These are phyloP conservation scores for Daldinia sp. DNA, from an alignment of 2,329 filamentous ascomycete genomes.

Conservation along the genomic window DNA sequence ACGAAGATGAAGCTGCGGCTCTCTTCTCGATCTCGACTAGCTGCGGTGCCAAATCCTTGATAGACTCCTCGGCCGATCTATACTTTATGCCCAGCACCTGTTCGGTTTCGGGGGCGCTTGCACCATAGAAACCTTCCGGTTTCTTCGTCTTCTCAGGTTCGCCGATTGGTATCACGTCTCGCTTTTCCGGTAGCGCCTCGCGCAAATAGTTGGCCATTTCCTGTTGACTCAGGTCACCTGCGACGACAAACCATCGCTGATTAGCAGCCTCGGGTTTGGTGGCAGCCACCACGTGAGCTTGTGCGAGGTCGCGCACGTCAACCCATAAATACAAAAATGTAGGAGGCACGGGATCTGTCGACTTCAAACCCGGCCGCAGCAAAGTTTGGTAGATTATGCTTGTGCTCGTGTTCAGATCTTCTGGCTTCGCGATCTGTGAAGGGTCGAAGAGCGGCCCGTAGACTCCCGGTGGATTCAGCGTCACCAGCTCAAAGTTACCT, in stretches of 20 bases:
- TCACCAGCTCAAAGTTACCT: constrained; percentile 61
- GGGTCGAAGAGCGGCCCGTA: constrained; percentile 56
- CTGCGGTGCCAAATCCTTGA: constrained; percentile 43
- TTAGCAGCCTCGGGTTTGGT: constrained; percentile 45
- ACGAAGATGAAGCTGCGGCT: constrained; percentile 10
- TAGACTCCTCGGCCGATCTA: constrained; percentile 37
- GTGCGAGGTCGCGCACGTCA: constrained; percentile 48
- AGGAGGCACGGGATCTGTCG: constrained; percentile 39
- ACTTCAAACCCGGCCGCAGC: constrained; percentile 23
- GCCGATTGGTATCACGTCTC: constrained; percentile 41
- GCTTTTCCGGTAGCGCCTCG: constrained; percentile 38
- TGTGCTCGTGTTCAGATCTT: constrained; percentile 37
- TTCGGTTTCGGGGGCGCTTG: constrained; percentile 36
- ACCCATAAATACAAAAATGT: constrained; percentile 45
- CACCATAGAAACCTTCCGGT: constrained; percentile 38
- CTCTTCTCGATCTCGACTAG: constrained; percentile 42
- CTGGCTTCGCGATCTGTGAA: constrained; percentile 23
- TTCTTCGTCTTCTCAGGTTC: constrained; percentile 33
- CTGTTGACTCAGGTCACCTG: constrained; percentile 41
- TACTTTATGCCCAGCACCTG: constrained; percentile 43
- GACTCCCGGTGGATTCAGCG: constrained; percentile 63
- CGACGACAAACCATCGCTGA: constrained; percentile 44
- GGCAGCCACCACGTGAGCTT: constrained; percentile 46
- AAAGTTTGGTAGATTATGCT: constrained; percentile 29
- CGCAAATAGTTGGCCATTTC: constrained; percentile 40